Evolutionary conservation across 2,329 filamentous ascomycete genomes (phyloP).

Genomic region (Penicillium hordei): DNA sequence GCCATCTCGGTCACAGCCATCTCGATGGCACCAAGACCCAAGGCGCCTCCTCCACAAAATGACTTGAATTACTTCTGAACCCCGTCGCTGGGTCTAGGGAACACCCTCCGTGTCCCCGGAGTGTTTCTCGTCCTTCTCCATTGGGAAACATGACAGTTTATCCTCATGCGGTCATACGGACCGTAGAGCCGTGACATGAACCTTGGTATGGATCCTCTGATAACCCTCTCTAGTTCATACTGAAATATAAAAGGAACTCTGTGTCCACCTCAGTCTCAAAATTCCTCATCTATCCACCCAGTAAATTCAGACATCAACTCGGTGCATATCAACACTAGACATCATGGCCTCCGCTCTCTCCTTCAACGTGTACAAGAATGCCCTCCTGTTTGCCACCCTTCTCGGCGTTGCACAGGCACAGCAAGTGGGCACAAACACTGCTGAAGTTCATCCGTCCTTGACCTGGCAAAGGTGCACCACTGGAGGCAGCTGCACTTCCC

Average conservation of each 20-base stretch:
- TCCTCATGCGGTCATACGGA: slow-evolving; percentile 13
- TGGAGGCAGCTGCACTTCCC: slow-evolving; percentile 53
- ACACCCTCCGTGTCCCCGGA: slow-evolving; percentile 26
- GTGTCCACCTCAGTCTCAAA: background rate
- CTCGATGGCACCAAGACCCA: background rate
- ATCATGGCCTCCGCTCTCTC: slow-evolving; percentile 14
- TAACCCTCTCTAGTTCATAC: background rate
- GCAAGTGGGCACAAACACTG: slow-evolving; percentile 32
- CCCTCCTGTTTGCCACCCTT: slow-evolving; percentile 31
- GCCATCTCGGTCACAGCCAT: background rate
- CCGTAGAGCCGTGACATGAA: slow-evolving; percentile 10
- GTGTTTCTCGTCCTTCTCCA: slow-evolving; percentile 12
- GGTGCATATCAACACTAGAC: background rate
- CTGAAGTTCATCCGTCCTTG: slow-evolving; percentile 51
- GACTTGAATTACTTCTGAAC: background rate
- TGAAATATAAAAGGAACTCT: slow-evolving; percentile 10
- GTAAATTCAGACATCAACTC: background rate
- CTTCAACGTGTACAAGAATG: slow-evolving; percentile 29
- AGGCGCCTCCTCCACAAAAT: background rate
- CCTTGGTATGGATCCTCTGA: background rate
- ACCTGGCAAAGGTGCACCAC: slow-evolving; percentile 55
- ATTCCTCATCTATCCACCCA: slow-evolving; percentile 2
- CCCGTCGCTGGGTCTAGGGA: background rate
- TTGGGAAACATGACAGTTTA: slow-evolving; percentile 8
- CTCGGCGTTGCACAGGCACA: slow-evolving; percentile 29